Evolutionary conservation across 2,329 filamentous ascomycete species (phyloP).

Genomic region (Cladosporium oxysporum): DNA sequence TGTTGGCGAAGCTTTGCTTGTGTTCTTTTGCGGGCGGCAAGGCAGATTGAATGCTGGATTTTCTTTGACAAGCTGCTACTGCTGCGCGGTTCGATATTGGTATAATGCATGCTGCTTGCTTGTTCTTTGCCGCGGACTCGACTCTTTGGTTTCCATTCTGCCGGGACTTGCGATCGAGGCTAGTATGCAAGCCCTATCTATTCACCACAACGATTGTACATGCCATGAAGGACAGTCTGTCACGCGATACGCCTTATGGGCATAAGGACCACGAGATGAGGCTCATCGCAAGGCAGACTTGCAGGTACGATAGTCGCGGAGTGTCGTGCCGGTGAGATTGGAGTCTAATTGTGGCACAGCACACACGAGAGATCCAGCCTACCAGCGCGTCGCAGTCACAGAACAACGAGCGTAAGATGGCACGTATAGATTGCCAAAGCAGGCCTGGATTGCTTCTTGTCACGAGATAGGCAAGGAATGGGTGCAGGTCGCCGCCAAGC

Average conservation of each 20-base stretch:
- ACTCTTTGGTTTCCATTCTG: neutral
- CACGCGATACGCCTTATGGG: neutral
- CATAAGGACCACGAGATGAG: neutral
- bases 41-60: neutral
- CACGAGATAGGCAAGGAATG: slow-evolving; percentile 13
- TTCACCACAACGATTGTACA: neutral
- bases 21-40: neutral
- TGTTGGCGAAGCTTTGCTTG: slow-evolving; percentile 10
- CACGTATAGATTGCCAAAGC: neutral
- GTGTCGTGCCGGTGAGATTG: slow-evolving; percentile 10
- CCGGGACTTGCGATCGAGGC: neutral
- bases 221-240: neutral
- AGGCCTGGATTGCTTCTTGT: slow-evolving; percentile 17
- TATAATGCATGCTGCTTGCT: neutral
- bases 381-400: neutral
- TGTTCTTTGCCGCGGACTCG: neutral
- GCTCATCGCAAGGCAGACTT: neutral
- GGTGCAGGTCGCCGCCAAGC: slow-evolving; percentile 5
- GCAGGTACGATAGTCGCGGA: slow-evolving; percentile 8
- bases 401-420: no score
- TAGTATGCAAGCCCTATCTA: neutral
- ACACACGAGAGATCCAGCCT: neutral
- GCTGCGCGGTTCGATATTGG: neutral
- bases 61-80: neutral
- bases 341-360: slow-evolving; percentile 10